Conservation (phyloP, 768 basidiomycete species). For the Auriscalpium orientale region DNA sequence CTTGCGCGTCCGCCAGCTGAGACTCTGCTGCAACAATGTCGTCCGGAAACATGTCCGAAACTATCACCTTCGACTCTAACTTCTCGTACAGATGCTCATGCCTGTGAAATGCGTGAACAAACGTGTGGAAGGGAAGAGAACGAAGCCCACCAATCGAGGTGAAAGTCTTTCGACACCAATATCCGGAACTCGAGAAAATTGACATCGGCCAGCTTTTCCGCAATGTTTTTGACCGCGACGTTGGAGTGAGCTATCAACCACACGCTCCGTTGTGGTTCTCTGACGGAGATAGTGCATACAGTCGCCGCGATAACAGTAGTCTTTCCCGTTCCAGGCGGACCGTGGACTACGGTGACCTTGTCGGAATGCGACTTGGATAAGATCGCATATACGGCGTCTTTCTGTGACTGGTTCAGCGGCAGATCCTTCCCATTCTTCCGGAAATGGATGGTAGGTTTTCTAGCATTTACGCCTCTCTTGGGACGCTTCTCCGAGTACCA, state of each 20-base stretch:
- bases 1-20: slow-evolving; percentile 22
- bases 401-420: slow-evolving; percentile 22
- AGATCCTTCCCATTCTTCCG: no score
- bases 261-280: slow-evolving; percentile 8
- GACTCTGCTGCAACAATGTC: slow-evolving; percentile 14
- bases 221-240: slow-evolving; percentile 47
- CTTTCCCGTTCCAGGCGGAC: slow-evolving; percentile 16
- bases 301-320: slow-evolving; percentile 17
- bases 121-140: neutral
- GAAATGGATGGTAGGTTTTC: neutral
- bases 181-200: slow-evolving; percentile 29
- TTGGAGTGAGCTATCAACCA: slow-evolving; percentile 44
- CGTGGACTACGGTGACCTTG: slow-evolving; percentile 22
- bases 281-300: neutral
- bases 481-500: neutral
- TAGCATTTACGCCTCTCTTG: neutral
- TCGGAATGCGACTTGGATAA: slow-evolving; percentile 18
- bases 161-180: slow-evolving; percentile 39
- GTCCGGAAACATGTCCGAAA: slow-evolving; percentile 24
- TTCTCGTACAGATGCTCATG: slow-evolving; percentile 42
- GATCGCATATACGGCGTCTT: slow-evolving; percentile 22
- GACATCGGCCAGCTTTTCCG: slow-evolving; percentile 32
- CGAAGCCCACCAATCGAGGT: slow-evolving; percentile 34
- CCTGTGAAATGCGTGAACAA: slow-evolving; percentile 23
- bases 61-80: slow-evolving; percentile 28